Evolutionary conservation across 192 early-diverging fungal genomes (phyloP), one percentile per base, ranked within the genome.

Genomic region (Podila minutissima): DNA sequence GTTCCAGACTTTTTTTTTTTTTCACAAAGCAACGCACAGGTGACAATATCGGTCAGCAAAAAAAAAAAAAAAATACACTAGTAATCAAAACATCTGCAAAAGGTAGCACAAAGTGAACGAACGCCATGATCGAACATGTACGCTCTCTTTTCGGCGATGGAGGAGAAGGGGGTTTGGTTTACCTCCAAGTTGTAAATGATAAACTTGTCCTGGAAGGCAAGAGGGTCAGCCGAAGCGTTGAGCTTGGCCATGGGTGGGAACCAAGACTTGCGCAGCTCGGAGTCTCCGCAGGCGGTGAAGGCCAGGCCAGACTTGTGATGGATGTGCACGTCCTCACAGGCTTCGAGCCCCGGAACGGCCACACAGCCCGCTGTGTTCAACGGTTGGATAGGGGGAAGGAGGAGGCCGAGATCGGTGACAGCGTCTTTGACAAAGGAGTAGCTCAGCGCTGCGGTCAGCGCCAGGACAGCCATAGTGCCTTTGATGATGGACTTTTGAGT

Each of bases 291-390:
- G n/a, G 90, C 75, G 66, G 87, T 69, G 75, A 88, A 91, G 28
- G 84, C 90, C 32, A 85, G 67, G 4, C 88, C 86, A 8, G 87
- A 84, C 10, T 67, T 69, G 35, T 83, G 84, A 71, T 89, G 88
- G 29, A 89, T 78, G 31, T 85, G 86, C 31, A 91, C 83, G 58
- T 88, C 89, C 74, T 91, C 90, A 33, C 90, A 91, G n/a, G 86
- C 86, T 32, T 91, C 67, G 19, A 75, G 58, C 10, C 78, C 83
- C 33, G 53, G 35, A 31, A 79, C 64, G 20, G 59, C n/a, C 17
- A 62, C 59, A 28, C 76, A 79, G 0, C 70, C 76, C 1, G 28
- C 50, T 9, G 70, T 79, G 46, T 79, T 79, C 49, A 72, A 68
- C 0, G 76, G 55, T 9, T 68, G 59, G 26, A 79, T 48, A 17